phyloP scores from a whole-genome alignment of 495 filamentous ascomycete species.

The Filosporella fistucella region DNA sequence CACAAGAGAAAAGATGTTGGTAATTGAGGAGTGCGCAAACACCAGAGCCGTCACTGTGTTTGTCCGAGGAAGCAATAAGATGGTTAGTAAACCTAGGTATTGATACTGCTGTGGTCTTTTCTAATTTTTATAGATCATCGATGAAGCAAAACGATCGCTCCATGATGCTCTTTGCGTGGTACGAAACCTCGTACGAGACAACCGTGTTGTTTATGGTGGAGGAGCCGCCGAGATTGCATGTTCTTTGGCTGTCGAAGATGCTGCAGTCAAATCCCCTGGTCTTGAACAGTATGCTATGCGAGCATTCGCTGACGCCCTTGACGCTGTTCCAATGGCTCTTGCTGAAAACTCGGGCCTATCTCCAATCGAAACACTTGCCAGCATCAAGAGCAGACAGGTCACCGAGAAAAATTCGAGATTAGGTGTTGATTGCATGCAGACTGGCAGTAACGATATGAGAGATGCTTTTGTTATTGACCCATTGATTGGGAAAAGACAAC shows the following conservation, averaged over 20 bases:
- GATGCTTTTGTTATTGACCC: slow-evolving; percentile 97
- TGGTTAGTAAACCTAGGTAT: slow-evolving; percentile 59
- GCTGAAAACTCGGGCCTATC: slow-evolving; percentile 95
- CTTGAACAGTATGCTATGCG: slow-evolving; percentile 99
- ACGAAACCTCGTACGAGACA: slow-evolving; percentile 91
- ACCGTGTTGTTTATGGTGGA: slow-evolving; percentile 97
- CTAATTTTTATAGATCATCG: slow-evolving; percentile 69
- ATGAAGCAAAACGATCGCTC: slow-evolving; percentile 95
- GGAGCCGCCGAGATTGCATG: slow-evolving; percentile 98
- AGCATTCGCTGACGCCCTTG: slow-evolving; percentile 92
- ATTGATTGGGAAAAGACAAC: slow-evolving; percentile 94
- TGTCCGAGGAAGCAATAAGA: slow-evolving; percentile 97
- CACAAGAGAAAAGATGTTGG: slow-evolving; percentile 97
- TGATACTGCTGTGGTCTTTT: slow-evolving; percentile 11
- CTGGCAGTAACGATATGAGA: slow-evolving; percentile 92
- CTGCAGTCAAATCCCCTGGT: slow-evolving; percentile 89
- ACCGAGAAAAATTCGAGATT: slow-evolving; percentile 81
- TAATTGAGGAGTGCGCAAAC: slow-evolving; percentile 99
- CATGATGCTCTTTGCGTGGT: slow-evolving; percentile 98
- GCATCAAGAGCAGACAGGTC: slow-evolving; percentile 92
- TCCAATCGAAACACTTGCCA: slow-evolving; percentile 90
- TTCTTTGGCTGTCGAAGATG: slow-evolving; percentile 92
- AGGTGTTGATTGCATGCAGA: slow-evolving; percentile 97
- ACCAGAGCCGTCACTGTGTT: slow-evolving; percentile 94
- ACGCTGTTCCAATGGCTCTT: slow-evolving; percentile 92